These are phyloP conservation scores for Calonectria honghensis DNA, from an alignment of 2,329 filamentous ascomycete genomes.

Conservation along the genomic window DNA sequence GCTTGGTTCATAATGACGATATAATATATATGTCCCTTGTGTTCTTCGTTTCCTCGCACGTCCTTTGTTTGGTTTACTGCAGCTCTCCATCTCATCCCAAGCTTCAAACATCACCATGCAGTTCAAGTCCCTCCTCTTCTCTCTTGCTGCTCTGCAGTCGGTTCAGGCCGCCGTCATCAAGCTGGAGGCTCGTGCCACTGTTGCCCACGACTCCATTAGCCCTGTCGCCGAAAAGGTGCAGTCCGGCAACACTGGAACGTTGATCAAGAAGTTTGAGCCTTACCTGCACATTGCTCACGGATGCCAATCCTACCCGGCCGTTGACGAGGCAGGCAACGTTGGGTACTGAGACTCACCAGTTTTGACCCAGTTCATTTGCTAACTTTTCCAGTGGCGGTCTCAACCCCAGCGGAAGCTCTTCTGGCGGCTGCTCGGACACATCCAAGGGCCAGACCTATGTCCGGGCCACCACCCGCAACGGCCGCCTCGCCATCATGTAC, in stretches of 20 bases:
- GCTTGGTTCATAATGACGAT: not conserved
- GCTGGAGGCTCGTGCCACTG: conserved; percentile 42
- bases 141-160: conserved; percentile 10
- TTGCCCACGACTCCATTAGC: conserved; percentile 54
- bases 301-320: conserved; percentile 78
- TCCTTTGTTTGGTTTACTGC: not conserved
- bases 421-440: conserved; percentile 57
- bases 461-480: conserved; percentile 55
- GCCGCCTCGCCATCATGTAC: conserved; percentile 63
- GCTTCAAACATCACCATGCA: conserved; percentile 19
- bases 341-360: conserved; percentile 63
- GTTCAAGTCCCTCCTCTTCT: conserved; percentile 30
- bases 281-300: conserved; percentile 69
- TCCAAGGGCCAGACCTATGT: conserved; percentile 63
- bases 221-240: conserved; percentile 54
- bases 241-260: conserved; percentile 48
- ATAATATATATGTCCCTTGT: not conserved
- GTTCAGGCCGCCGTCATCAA: conserved; percentile 24
- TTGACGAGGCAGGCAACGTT: conserved; percentile 73
- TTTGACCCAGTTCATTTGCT: not conserved
- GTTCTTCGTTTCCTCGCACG: conserved; percentile 1
- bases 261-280: conserved; percentile 57
- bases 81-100: not conserved
- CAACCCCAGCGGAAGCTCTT: conserved; percentile 53
- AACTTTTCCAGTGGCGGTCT: conserved; percentile 58